These are phyloP conservation scores for Corchorus olitorius DNA, from an alignment of 345 rosid genomes.

Conservation along the genomic window DNA sequence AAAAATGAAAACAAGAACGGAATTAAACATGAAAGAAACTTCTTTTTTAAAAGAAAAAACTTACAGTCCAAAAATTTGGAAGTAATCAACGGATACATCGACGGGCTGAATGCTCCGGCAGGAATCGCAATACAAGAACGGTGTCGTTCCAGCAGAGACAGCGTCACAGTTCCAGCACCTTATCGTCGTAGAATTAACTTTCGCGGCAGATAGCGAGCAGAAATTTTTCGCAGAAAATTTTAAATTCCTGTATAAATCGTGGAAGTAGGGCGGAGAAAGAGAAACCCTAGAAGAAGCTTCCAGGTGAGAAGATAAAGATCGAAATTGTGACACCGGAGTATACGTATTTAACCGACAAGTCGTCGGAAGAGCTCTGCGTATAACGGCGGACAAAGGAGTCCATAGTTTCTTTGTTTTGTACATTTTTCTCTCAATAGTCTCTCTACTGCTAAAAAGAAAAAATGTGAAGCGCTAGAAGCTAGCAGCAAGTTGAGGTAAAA, in stretches of 20 bases:
- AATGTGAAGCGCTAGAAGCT: not conserved
- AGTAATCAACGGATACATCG: slow-evolving; percentile 73
- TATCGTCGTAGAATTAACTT: slow-evolving; percentile 14
- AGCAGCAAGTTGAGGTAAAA: too few relatives aligned
- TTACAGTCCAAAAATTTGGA: slow-evolving; percentile 82
- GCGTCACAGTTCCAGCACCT: slow-evolving; percentile 80
- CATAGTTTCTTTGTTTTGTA: slow-evolving; percentile 43
- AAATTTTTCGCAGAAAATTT: slow-evolving; percentile 33
- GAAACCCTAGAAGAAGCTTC: slow-evolving; percentile 18
- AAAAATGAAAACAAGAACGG: not conserved
- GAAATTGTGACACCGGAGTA: slow-evolving; percentile 21
- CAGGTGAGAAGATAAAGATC: slow-evolving; percentile 27
- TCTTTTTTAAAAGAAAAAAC: not conserved
- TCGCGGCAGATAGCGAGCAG: slow-evolving; percentile 37
- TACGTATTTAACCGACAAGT: slow-evolving; percentile 15
- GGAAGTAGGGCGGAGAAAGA: slow-evolving; percentile 6
- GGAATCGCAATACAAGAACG: slow-evolving; percentile 65
- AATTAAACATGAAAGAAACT: not conserved
- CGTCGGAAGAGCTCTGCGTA: slow-evolving; percentile 28
- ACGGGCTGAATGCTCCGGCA: slow-evolving; percentile 84
- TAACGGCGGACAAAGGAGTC: slow-evolving; percentile 36
- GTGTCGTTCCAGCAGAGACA: slow-evolving; percentile 32
- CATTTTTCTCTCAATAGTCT: slow-evolving; percentile 26
- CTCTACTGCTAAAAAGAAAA: not conserved
- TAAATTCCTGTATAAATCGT: slow-evolving; percentile 16